Conservation (phyloP, 306 rosid genomes). For the Rosa rugosa region DNA sequence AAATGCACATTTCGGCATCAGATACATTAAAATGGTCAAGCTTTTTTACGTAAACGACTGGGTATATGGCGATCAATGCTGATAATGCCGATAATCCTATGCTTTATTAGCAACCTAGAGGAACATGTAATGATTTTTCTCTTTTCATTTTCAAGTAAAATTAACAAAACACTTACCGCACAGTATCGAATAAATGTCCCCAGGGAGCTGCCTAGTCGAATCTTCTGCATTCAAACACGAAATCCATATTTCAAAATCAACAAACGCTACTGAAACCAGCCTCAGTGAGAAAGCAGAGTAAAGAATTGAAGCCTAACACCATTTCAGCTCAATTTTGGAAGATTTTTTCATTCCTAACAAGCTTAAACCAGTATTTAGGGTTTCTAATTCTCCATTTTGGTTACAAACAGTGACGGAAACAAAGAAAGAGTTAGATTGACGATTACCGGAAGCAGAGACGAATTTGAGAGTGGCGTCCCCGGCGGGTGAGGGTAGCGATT, state of each 20-base stretch:
- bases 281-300: too few species aligned
- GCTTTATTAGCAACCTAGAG: not conserved
- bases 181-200: constrained; percentile 44
- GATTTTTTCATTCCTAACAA: too few species aligned
- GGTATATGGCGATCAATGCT: not conserved
- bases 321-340: not conserved
- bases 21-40: not conserved
- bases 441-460: constrained; percentile 46
- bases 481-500: constrained; percentile 9
- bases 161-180: constrained; percentile 47
- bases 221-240: constrained; percentile 54
- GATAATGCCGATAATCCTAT: not conserved
- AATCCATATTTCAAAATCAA: not conserved
- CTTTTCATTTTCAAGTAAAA: constrained; percentile 18
- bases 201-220: constrained; percentile 22
- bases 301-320: not conserved
- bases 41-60: not conserved
- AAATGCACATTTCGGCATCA: not conserved
- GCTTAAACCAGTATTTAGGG: not conserved
- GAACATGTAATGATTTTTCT: not conserved
- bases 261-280: not conserved
- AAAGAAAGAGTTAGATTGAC: not conserved
- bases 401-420: not conserved
- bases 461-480: constrained; percentile 25
- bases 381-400: not conserved